phyloP scores from a whole-genome alignment of 805 yeast species.

The Zygosaccharomyces siamensis region DNA sequence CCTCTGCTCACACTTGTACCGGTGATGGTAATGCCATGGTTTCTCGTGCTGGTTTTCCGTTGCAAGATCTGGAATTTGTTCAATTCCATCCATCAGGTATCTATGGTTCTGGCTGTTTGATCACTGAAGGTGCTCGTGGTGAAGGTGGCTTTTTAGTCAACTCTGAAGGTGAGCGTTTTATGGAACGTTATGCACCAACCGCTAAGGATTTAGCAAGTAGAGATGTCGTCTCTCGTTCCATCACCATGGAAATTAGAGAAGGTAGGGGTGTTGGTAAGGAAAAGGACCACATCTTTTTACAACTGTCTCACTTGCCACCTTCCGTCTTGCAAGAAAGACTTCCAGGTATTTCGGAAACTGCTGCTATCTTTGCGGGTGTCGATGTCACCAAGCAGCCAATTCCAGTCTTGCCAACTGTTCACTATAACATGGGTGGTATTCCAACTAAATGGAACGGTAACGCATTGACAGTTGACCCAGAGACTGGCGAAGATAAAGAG shows the following conservation, averaged over 20 bases:
- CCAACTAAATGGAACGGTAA: slow-evolving; percentile 98
- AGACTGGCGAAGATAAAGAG: slow-evolving; percentile 79
- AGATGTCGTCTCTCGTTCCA: slow-evolving; percentile 97
- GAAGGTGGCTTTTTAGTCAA: slow-evolving; percentile 97
- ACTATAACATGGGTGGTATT: slow-evolving; percentile 99
- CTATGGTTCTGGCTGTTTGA: slow-evolving; percentile 97
- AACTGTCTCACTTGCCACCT: slow-evolving; percentile 90
- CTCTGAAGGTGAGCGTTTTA: slow-evolving; percentile 97
- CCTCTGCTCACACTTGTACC: slow-evolving; percentile 99
- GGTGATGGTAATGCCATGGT: slow-evolving; percentile 99
- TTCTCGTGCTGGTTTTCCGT: slow-evolving; percentile 94
- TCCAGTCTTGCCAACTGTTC: slow-evolving; percentile 97
- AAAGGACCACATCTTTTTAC: slow-evolving; percentile 93
- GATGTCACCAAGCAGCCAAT: slow-evolving; percentile 99
- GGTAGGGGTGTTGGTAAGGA: slow-evolving; percentile 98
- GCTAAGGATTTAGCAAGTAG: slow-evolving; percentile 98
- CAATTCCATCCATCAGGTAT: slow-evolving; percentile 99
- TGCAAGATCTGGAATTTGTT: slow-evolving; percentile 94
- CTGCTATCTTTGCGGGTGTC: slow-evolving; percentile 97
- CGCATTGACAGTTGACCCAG: slow-evolving; percentile 73
- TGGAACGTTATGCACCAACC: slow-evolving; percentile 99
- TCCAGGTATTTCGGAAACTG: slow-evolving; percentile 99
- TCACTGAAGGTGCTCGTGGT: slow-evolving; percentile 99
- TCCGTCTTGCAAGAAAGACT: slow-evolving; percentile 88
- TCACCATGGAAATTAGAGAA: slow-evolving; percentile 96